Base-by-base conservation (phyloP, 2,329 filamentous ascomycete genomes). In the Shiraia sp. region DNA sequence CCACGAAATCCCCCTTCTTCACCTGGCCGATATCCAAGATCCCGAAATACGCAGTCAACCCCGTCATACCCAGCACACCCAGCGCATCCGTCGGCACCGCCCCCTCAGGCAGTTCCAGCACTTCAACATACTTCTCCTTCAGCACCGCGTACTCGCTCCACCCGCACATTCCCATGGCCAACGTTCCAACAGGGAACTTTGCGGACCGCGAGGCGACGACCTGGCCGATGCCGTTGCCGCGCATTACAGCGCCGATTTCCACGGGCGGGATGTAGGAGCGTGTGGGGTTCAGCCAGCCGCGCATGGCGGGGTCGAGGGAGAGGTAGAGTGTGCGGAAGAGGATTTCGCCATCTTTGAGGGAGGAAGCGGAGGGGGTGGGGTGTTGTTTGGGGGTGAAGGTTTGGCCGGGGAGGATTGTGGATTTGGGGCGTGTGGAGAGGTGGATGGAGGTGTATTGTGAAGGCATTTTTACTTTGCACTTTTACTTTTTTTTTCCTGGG, bases 41-140 rank as follows among this genome's bases (percentile, higher is more conserved):
- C 14, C 88, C 87, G 50, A 88, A 87, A 71, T 88, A 91, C 2
- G 87, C 87, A 0, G 88, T 91, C 48, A 90, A 56, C 2, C 85
- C 85, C 0, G 86, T 88, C 66, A 82, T 72, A 10, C 87, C 87
- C 25, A 81, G 35, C 3, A 68, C 65, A 36, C 66, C 58, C 5
- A 71, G 43, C 10, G 81, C 76, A 62, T 88, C 84, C 10, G 82
- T 83, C 14, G 72, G 69, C 10, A 69, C 69, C n/a, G 74, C 74
- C 12, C 74, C 74, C 7, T 64, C 40, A 0, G 76, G 76, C 2
- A 79, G 56, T 19, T 72, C 61, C 6, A 79, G 53, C 17, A 69
- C 65, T 49, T 78, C 65, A 0, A 74, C 61, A 16, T 75, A 69
- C 44, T 80, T 79, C 30, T 80, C 79, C 4, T 68, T 59, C 13